These are phyloP conservation scores for Mycena galericulata DNA, from an alignment of 768 basidiomycete species.

Conservation along the genomic window DNA sequence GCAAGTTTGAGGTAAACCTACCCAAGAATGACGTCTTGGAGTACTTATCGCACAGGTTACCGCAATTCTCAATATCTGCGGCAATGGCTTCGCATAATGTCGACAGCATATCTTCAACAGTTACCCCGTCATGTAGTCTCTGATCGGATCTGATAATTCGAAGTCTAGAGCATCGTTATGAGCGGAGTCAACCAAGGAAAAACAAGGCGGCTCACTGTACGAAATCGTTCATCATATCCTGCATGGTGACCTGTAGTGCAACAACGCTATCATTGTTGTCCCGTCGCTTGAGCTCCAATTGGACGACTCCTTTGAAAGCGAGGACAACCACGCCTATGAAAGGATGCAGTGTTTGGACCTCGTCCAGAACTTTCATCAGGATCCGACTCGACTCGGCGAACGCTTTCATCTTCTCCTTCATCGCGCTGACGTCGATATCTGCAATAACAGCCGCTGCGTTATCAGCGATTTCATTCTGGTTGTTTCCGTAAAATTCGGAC, in stretches of 20 bases:
- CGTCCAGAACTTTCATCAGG: neutral
- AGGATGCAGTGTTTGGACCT: neutral
- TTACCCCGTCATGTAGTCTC: neutral
- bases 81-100: neutral
- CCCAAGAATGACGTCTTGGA: neutral
- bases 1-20: too few species aligned
- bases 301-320: neutral
- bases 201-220: neutral
- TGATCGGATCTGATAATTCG: neutral
- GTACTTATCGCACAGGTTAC: neutral
- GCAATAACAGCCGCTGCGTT: neutral
- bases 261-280: neutral
- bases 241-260: neutral
- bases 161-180: neutral
- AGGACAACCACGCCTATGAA: conserved; percentile 1
- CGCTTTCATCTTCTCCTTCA: neutral
- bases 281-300: neutral
- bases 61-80: neutral
- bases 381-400: neutral
- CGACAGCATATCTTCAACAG: neutral
- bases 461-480: neutral
- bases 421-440: neutral
- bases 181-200: neutral
- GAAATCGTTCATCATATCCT: conserved; percentile 7
- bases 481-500: neutral